A percentile compares a stretch with the other conserved stretches of the same genome.
phyloP scores from a whole-genome alignment of 1,284 basidiomycete genomes.

The Stygiomarasmius scandens region DNA sequence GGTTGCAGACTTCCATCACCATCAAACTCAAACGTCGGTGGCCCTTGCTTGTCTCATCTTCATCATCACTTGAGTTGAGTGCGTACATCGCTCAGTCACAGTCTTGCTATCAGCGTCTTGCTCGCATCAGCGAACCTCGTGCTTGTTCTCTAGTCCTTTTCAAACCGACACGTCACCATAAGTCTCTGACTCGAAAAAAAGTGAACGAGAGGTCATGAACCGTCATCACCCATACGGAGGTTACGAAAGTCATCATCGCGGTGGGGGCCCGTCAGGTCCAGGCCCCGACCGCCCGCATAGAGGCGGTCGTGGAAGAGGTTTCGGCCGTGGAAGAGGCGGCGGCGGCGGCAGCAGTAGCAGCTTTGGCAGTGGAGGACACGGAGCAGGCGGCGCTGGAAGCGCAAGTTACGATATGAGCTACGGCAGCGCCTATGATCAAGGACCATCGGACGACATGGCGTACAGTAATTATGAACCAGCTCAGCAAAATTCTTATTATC shows the following conservation, averaged over 20 bases:
- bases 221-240: constrained; percentile 79
- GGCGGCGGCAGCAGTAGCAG: constrained; percentile 37
- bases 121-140: background rate
- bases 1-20: constrained; percentile 22
- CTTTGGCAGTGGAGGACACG: constrained; percentile 55
- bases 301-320: constrained; percentile 68
- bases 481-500: constrained; percentile 66
- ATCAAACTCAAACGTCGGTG: constrained; percentile 24
- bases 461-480: constrained; percentile 69
- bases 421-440: constrained; percentile 66
- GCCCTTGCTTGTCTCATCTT: background rate
- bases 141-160: background rate
- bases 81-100: constrained; percentile 6
- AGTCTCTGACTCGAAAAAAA: constrained; percentile 18
- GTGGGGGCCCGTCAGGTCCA: constrained; percentile 61
- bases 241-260: constrained; percentile 67
- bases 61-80: constrained; percentile 22
- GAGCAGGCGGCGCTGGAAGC: constrained; percentile 50
- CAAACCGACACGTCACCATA: constrained; percentile 20
- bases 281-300: constrained; percentile 75
- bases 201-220: constrained; percentile 21
- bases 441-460: constrained; percentile 57
- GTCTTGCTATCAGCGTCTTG: constrained; percentile 9
- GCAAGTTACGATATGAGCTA: constrained; percentile 50
- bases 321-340: constrained; percentile 59